Conservation (phyloP, 257 asterid genomes). For the Capsicum rhomboideum region DNA sequence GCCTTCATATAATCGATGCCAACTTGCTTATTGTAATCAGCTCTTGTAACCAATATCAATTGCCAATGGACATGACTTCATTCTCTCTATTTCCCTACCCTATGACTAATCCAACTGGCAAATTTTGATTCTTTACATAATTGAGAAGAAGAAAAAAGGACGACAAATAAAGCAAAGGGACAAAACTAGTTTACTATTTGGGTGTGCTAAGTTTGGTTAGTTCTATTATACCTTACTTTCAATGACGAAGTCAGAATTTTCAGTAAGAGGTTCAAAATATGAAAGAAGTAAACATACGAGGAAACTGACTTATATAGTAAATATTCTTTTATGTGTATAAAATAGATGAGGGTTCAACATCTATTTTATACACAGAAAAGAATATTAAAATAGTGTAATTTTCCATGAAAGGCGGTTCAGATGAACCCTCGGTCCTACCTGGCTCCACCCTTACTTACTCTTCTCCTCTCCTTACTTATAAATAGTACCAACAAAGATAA, state of each 20-base stretch:
- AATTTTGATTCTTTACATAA: slow-evolving; percentile 48
- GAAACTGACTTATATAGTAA: too few relatives aligned
- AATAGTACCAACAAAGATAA: slow-evolving; percentile 11
- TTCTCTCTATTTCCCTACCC: background rate
- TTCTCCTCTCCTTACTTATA: slow-evolving; percentile 19
- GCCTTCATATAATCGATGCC: background rate
- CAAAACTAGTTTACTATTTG: slow-evolving; percentile 47
- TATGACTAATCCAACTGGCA: slow-evolving; percentile 58
- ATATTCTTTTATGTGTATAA: too few relatives aligned
- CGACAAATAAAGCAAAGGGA: slow-evolving; percentile 36
- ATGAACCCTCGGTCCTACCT: too few relatives aligned
- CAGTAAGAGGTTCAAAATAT: too few relatives aligned
- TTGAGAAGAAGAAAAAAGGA: slow-evolving; percentile 4
- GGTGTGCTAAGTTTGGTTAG: slow-evolving; percentile 35
- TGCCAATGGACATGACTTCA: slow-evolving; percentile 13
- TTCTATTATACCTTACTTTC: slow-evolving; percentile 5
- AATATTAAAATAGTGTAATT: too few relatives aligned
- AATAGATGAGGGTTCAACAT: too few relatives aligned
- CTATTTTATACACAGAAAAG: too few relatives aligned
- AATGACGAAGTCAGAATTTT: too few relatives aligned
- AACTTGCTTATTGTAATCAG: background rate
- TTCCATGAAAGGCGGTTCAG: too few relatives aligned
- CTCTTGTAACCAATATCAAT: slow-evolving; percentile 19
- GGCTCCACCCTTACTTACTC: too few relatives aligned
- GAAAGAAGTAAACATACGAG: too few relatives aligned